phyloP scores from a whole-genome alignment of 305 asterid genomes.

The Fraxinus sp. region DNA sequence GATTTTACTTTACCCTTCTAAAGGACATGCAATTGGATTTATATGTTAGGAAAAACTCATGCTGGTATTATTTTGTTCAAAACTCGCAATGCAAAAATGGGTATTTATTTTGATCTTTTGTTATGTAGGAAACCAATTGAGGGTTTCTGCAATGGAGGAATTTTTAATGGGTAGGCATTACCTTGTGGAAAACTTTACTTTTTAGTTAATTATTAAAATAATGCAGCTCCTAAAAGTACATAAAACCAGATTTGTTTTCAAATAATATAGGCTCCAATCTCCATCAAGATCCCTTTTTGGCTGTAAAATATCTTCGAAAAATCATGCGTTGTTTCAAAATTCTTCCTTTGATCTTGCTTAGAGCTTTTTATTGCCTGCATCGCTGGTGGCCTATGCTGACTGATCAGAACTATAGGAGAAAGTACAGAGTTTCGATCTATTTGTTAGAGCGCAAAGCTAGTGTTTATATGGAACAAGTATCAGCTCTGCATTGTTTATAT shows the following conservation, averaged over 20 bases:
- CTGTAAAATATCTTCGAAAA: not conserved
- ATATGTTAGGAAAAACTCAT: not conserved
- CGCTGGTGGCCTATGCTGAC: not conserved
- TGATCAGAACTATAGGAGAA: not conserved
- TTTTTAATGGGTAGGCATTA: not conserved
- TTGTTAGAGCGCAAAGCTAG: not conserved
- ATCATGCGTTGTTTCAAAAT: not conserved
- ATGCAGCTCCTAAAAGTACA: not conserved
- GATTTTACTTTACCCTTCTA: not conserved
- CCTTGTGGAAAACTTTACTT: not conserved
- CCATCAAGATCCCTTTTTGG: not conserved
- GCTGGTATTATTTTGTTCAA: slow-evolving; percentile 2
- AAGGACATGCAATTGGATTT: slow-evolving; percentile 1
- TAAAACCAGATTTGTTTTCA: not conserved
- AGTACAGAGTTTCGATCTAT: not conserved
- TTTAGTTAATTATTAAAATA: not conserved
- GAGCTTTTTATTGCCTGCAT: not conserved
- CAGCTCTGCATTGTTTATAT: not conserved
- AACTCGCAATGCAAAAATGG: not conserved
- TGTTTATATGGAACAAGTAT: not conserved
- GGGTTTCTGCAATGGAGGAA: not conserved
- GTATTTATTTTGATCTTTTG: not conserved
- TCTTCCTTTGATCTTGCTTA: not conserved
- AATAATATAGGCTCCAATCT: not conserved
- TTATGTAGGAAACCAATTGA: not conserved